Evolutionary conservation across 345 rosid species (phyloP), one percentile per base, ranked within the genome.

Genomic region (Anacardium occidentale): DNA sequence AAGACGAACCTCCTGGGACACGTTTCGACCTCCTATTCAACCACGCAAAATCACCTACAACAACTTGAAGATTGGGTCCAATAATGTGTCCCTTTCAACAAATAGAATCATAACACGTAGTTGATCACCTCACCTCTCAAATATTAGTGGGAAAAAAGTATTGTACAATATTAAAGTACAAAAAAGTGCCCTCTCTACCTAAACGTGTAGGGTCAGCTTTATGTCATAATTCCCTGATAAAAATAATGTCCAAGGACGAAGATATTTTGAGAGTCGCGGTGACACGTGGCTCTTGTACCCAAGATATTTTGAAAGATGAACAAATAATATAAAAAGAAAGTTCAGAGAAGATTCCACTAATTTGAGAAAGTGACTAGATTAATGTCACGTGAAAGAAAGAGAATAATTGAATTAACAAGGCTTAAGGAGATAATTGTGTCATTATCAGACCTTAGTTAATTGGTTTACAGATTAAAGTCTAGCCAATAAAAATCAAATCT

Each of bases 241-340:
- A 50, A 71, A 0, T 60, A 71, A 6, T 47, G 2, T 1, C n/a
- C 5, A 69, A 69, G 67, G 58, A 58, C 45, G 63, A 69, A 67
- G 77, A 74, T 73, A 68, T 65, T 76, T 76, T 7, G 32, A 17
- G 45, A 3, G 15, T 56, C 10, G 54, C 4, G 1, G 37, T 44
- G 73, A 22, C 73, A 57, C 64, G 15, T 69, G 73, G 61, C 54
- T 13, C 15, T 47, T 10, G 34, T 22, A 17, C 15, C 17, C 22
- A 20, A 75, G 74, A 70, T 76, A 50, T 66, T 76, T 71, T 52
- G 48, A 25, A 0, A n/a, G 47, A 32, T 56, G 37, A 57, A 5
- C 24, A 29, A 50, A 50, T 13, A 50, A 50, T 29, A 29, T 1
- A 5, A 13, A 5, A 50, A 15, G 18, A 50, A 50, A 50, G 53